phyloP scores from a whole-genome alignment of 371 early-diverging fungal species.

The Syncephalastrum monosporum region DNA sequence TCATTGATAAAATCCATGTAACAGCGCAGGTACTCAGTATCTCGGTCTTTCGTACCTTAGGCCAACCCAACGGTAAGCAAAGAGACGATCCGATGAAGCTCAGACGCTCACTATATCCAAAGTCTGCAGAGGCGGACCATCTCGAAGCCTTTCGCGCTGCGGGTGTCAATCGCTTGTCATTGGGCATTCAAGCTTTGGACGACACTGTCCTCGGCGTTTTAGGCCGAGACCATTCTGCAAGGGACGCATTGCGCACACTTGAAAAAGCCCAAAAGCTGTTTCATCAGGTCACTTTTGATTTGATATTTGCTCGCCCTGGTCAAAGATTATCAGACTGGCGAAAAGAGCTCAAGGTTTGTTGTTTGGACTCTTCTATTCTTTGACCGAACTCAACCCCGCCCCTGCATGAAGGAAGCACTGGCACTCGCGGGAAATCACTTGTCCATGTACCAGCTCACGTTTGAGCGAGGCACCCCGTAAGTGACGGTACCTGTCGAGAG shows the following conservation, averaged over 20 bases:
- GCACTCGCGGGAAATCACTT: slow-evolving; percentile 65
- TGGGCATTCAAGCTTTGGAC: slow-evolving; percentile 81
- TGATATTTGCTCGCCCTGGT: slow-evolving; percentile 83
- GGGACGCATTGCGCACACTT: slow-evolving; percentile 57
- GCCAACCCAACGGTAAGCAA: slow-evolving; percentile 66
- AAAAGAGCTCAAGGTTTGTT: slow-evolving; percentile 54
- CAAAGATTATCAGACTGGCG: slow-evolving; percentile 69
- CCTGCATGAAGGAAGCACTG: slow-evolving; percentile 35
- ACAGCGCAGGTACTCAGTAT: background rate
- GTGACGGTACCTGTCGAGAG: background rate
- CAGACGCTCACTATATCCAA: background rate
- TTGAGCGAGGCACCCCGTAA: slow-evolving; percentile 82
- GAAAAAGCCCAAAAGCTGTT: slow-evolving; percentile 60
- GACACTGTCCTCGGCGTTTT: slow-evolving; percentile 39
- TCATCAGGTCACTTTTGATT: slow-evolving; percentile 70
- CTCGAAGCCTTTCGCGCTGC: slow-evolving; percentile 49
- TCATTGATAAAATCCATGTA: background rate
- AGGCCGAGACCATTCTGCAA: slow-evolving; percentile 74
- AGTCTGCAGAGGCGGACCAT: slow-evolving; percentile 50
- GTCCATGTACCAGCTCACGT: slow-evolving; percentile 82
- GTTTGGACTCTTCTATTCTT: background rate
- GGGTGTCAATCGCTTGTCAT: slow-evolving; percentile 79
- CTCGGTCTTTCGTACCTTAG: slow-evolving; percentile 12
- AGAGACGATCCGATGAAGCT: too few relatives aligned
- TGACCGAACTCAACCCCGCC: background rate